Conservation (phyloP, 805 yeast species). For the Kazachstania taianensis region DNA sequence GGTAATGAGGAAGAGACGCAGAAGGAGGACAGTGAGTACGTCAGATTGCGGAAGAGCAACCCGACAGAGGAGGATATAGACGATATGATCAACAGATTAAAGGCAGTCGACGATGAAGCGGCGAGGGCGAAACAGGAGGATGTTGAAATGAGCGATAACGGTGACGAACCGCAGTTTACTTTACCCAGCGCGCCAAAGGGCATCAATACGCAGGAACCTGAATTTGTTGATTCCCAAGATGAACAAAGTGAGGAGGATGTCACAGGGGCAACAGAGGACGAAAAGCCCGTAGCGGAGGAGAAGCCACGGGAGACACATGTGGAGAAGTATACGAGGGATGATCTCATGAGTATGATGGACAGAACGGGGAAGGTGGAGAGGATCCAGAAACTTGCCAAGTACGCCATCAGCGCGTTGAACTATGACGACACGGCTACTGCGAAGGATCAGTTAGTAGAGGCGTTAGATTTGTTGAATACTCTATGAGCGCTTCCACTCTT, state of each 20-base stretch:
- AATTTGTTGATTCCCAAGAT: constrained; percentile 3
- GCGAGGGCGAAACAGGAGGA: not conserved
- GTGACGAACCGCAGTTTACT: not conserved
- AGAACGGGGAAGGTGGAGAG: constrained; percentile 45
- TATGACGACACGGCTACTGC: constrained; percentile 69
- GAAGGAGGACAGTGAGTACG: too few relatives aligned
- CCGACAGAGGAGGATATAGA: not conserved
- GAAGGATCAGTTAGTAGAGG: constrained; percentile 45
- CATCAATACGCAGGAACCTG: not conserved
- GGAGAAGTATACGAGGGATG: constrained; percentile 25
- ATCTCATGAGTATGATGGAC: constrained; percentile 42
- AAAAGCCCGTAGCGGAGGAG: not conserved
- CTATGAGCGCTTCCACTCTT: too few relatives aligned
- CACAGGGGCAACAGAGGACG: not conserved
- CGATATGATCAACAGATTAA: not conserved
- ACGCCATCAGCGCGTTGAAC: constrained; percentile 69
- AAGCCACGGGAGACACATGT: not conserved
- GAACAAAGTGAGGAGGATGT: constrained; percentile 1
- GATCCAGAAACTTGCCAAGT: constrained; percentile 62
- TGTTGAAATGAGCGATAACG: too few relatives aligned
- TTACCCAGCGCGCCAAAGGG: constrained; percentile 2
- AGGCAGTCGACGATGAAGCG: not conserved
- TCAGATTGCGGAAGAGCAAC: too few relatives aligned
- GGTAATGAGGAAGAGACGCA: constrained; percentile 1
- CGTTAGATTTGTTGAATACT: constrained; percentile 34